Evolutionary conservation across 1,284 basidiomycete genomes (phyloP).

Genomic region (Sutorius eximius): DNA sequence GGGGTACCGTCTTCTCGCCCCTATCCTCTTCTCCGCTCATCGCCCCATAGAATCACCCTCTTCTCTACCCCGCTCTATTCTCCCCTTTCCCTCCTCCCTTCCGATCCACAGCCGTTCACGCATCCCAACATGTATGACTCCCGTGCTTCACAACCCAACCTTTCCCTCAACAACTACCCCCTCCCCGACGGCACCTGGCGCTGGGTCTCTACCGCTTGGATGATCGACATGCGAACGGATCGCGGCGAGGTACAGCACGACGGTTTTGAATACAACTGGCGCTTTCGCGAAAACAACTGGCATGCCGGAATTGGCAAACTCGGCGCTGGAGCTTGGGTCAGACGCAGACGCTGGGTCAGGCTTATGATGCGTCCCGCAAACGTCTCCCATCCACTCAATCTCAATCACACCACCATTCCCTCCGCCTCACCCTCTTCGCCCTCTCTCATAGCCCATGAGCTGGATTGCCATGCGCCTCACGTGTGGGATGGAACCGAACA

Average conservation of each 20-base stretch:
- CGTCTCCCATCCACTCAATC: slow-evolving; percentile 12
- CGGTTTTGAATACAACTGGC: slow-evolving; percentile 82
- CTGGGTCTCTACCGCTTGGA: slow-evolving; percentile 78
- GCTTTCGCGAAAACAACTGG: slow-evolving; percentile 67
- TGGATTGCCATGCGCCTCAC: slow-evolving; percentile 39
- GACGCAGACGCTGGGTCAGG: slow-evolving; percentile 73
- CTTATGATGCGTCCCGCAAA: slow-evolving; percentile 70
- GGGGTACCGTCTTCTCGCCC: slow-evolving; percentile 51
- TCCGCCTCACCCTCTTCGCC: background rate
- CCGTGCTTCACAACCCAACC: slow-evolving; percentile 48
- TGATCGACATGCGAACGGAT: slow-evolving; percentile 82
- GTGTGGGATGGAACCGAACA: slow-evolving; percentile 45
- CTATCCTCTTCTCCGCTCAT: slow-evolving; percentile 7
- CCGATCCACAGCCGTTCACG: slow-evolving; percentile 76
- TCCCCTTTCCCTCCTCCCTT: slow-evolving; percentile 62
- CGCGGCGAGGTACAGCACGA: slow-evolving; percentile 72
- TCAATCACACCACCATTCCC: background rate
- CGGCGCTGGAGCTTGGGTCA: slow-evolving; percentile 67
- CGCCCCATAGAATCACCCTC: slow-evolving; percentile 55
- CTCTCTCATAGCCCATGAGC: slow-evolving; percentile 17
- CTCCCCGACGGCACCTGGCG: slow-evolving; percentile 78
- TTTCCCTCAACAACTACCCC: slow-evolving; percentile 65
- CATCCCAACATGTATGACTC: slow-evolving; percentile 46
- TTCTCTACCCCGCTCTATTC: slow-evolving; percentile 76
- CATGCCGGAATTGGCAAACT: slow-evolving; percentile 56